Evolutionary conservation across 2,329 filamentous ascomycete genomes (phyloP).

Genomic region (Monilinia aucupariae): DNA sequence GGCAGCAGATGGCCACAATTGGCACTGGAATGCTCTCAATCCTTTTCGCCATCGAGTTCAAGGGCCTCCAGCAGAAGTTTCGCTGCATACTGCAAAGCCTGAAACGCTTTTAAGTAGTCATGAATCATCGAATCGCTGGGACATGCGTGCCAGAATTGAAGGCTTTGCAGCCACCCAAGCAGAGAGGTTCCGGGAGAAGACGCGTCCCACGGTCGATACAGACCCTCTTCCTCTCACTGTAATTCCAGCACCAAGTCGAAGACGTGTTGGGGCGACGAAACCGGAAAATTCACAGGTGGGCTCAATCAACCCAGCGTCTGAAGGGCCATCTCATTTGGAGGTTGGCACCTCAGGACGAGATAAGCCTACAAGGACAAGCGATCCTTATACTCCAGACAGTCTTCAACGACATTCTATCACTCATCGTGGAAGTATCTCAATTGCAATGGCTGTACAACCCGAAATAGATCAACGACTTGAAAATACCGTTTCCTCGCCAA

Average conservation of each 20-base stretch:
- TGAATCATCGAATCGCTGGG: conserved; percentile 42
- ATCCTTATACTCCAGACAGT: conserved; percentile 31
- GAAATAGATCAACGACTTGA: conserved; percentile 18
- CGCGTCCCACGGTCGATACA: conserved; percentile 49
- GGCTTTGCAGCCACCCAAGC: conserved; percentile 57
- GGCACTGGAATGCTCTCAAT: conserved; percentile 29
- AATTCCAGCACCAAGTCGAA: conserved; percentile 57
- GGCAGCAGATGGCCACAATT: conserved; percentile 12
- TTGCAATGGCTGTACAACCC: conserved; percentile 24
- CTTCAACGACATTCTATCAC: conserved; percentile 26
- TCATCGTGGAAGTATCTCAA: conserved; percentile 31
- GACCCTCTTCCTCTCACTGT: conserved; percentile 53
- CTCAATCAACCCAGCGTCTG: background rate
- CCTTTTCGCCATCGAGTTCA: conserved; percentile 30
- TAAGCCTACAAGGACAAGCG: conserved; percentile 21
- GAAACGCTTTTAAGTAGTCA: conserved; percentile 21
- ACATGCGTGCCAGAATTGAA: conserved; percentile 52
- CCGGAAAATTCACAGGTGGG: conserved; percentile 42
- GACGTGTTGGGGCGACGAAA: conserved; percentile 51
- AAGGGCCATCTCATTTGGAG: background rate
- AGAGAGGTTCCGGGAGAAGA: conserved; percentile 52
- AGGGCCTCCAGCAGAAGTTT: conserved; percentile 33
- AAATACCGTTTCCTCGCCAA: background rate
- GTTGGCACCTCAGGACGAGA: conserved; percentile 10
- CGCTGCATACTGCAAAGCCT: conserved; percentile 27